A percentile compares a stretch with the other conserved stretches of the same genome.
Evolutionary conservation across 495 filamentous ascomycete genomes (phyloP).

Genomic region (Aspergillus kassunensis): DNA sequence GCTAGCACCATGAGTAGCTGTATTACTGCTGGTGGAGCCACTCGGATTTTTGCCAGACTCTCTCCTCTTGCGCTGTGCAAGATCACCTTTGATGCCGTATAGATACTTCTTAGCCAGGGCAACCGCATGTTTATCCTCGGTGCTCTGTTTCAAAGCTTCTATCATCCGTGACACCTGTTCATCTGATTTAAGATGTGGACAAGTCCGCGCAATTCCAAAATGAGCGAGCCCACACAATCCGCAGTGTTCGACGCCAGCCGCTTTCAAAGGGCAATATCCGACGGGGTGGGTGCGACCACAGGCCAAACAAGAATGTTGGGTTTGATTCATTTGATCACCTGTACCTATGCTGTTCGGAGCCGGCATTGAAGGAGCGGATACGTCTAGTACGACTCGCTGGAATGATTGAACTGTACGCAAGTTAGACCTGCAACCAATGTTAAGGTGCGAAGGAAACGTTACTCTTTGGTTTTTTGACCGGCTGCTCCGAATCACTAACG

Average conservation of each 20-base stretch:
- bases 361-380: slow-evolving; percentile 9
- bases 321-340: slow-evolving; percentile 39
- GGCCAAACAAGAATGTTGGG: slow-evolving; percentile 42
- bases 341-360: slow-evolving; percentile 24
- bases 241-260: slow-evolving; percentile 59
- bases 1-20: neutral
- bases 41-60: slow-evolving; percentile 15
- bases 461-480: slow-evolving; percentile 22
- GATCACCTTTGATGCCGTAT: slow-evolving; percentile 46
- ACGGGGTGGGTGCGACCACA: slow-evolving; percentile 49
- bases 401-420: slow-evolving; percentile 31
- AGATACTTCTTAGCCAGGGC: slow-evolving; percentile 53
- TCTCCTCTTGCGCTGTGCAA: slow-evolving; percentile 42
- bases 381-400: slow-evolving; percentile 29
- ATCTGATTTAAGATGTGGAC: slow-evolving; percentile 57
- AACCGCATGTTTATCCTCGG: slow-evolving; percentile 51
- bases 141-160: slow-evolving; percentile 52
- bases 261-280: slow-evolving; percentile 59
- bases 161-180: slow-evolving; percentile 58
- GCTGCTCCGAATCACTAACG: slow-evolving; percentile 11
- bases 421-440: slow-evolving; percentile 7
- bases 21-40: neutral
- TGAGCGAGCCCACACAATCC: slow-evolving; percentile 67
- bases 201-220: slow-evolving; percentile 50
- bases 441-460: neutral